Percentiles rank a stretch among this genome's conserved stretches.
phyloP scores from a whole-genome alignment of 2,329 filamentous ascomycete genomes.

The Blastomyces silverae region DNA sequence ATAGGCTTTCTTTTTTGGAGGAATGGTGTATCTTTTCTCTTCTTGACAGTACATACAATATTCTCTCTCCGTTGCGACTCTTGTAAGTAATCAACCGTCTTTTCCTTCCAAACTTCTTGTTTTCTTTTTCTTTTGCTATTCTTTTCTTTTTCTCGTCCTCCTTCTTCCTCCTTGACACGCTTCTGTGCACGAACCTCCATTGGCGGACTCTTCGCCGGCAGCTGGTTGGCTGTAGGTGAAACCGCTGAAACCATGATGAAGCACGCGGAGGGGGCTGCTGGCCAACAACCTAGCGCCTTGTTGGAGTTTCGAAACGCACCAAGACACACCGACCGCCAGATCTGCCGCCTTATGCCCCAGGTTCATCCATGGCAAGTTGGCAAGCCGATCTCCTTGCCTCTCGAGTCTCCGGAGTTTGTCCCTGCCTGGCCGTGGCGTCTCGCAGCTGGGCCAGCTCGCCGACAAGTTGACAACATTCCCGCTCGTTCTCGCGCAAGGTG shows the following conservation, averaged over 20 bases:
- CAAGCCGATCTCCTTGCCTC: not conserved
- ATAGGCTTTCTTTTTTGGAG: no score
- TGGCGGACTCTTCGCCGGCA: not conserved
- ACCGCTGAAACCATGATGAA: slow-evolving; percentile 6
- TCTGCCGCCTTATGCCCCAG: not conserved
- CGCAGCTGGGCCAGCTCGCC: not conserved
- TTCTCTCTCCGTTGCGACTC: no score
- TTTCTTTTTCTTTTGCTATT: not conserved
- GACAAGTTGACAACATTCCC: not conserved
- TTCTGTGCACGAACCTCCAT: not conserved
- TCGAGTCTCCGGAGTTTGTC: no score
- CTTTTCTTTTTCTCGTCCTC: not conserved
- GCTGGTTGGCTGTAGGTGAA: not conserved
- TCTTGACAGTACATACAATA: no score
- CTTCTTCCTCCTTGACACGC: not conserved
- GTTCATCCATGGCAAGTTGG: no score
- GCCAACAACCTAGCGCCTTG: not conserved
- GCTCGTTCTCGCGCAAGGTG: not conserved
- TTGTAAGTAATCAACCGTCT: no score
- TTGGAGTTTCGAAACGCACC: slow-evolving; percentile 3
- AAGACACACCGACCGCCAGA: not conserved
- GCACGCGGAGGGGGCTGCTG: not conserved
- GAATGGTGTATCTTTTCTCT: no score
- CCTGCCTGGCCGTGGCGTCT: not conserved
- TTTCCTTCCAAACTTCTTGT: not conserved